A percentile compares a stretch with the other conserved stretches of the same genome.
phyloP scores from a whole-genome alignment of 176 grass and related monocot species.

The Aegilops sharonensis region DNA sequence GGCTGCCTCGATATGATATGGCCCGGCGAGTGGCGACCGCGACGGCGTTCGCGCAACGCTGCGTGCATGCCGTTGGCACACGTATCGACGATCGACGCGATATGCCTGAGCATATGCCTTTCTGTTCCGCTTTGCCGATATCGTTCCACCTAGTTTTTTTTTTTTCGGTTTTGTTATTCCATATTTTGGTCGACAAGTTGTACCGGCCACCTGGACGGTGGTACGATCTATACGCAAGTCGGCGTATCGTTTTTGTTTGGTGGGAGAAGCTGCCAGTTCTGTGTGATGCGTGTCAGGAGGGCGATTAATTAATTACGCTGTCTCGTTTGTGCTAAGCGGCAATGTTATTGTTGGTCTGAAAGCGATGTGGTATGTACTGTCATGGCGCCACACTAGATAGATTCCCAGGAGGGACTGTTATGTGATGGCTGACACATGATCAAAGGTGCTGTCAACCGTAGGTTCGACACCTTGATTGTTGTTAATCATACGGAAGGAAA shows the following conservation, averaged over 20 bases:
- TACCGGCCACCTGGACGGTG: neutral
- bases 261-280: neutral
- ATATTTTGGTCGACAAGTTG: neutral
- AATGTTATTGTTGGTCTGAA: neutral
- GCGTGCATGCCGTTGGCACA: slow-evolving; percentile 45
- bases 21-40: neutral
- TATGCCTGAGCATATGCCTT: slow-evolving; percentile 19
- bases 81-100: slow-evolving; percentile 7
- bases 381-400: neutral
- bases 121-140: neutral
- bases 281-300: neutral
- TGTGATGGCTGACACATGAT: neutral
- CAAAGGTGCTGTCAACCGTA: neutral
- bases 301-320: neutral
- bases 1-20: neutral
- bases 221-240: neutral
- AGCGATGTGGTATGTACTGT: neutral
- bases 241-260: neutral
- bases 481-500: neutral
- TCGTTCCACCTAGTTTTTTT: neutral
- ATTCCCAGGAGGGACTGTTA: neutral
- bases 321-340: neutral
- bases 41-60: neutral
- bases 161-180: neutral
- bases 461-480: neutral